Evolutionary conservation across 2,329 filamentous ascomycete species (phyloP).

Genomic region (Pseudogymnoascus sp.): DNA sequence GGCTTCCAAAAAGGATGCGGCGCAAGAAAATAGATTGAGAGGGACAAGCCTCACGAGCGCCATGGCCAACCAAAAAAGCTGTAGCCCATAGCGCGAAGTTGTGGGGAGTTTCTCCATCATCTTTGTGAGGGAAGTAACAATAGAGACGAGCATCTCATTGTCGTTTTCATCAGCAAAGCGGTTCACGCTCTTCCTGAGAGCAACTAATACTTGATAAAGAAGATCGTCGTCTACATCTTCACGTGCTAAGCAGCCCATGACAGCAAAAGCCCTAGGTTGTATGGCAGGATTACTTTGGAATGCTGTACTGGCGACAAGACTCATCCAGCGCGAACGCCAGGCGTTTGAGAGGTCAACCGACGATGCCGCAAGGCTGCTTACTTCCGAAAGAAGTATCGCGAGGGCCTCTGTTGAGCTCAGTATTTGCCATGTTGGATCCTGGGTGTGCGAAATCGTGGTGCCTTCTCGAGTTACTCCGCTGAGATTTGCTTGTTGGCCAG

Average conservation of each 20-base stretch:
- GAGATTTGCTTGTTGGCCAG: slow-evolving; percentile 47
- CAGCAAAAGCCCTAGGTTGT: slow-evolving; percentile 58
- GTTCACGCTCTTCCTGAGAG: slow-evolving; percentile 54
- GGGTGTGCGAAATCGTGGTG: slow-evolving; percentile 37
- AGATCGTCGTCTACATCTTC: slow-evolving; percentile 65
- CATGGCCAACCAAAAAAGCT: slow-evolving; percentile 62
- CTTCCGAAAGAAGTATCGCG: slow-evolving; percentile 52
- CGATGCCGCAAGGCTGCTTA: slow-evolving; percentile 54
- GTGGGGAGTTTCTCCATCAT: slow-evolving; percentile 63
- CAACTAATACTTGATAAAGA: slow-evolving; percentile 61
- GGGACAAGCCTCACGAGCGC: slow-evolving; percentile 58
- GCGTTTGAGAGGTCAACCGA: slow-evolving; percentile 57
- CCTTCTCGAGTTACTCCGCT: slow-evolving; percentile 37
- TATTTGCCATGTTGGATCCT: slow-evolving; percentile 32
- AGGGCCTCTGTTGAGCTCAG: slow-evolving; percentile 50
- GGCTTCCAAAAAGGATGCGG: slow-evolving; percentile 55
- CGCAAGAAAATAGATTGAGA: slow-evolving; percentile 53
- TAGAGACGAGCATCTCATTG: slow-evolving; percentile 60
- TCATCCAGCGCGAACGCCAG: slow-evolving; percentile 67
- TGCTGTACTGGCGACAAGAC: slow-evolving; percentile 60
- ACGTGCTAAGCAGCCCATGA: slow-evolving; percentile 62
- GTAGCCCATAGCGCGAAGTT: slow-evolving; percentile 57
- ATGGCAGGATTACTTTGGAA: slow-evolving; percentile 67
- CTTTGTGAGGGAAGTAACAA: slow-evolving; percentile 57
- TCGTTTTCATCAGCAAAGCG: slow-evolving; percentile 56